These are phyloP conservation scores for Lachancea nothofagi DNA, from an alignment of 805 yeast genomes.

Conservation along the genomic window DNA sequence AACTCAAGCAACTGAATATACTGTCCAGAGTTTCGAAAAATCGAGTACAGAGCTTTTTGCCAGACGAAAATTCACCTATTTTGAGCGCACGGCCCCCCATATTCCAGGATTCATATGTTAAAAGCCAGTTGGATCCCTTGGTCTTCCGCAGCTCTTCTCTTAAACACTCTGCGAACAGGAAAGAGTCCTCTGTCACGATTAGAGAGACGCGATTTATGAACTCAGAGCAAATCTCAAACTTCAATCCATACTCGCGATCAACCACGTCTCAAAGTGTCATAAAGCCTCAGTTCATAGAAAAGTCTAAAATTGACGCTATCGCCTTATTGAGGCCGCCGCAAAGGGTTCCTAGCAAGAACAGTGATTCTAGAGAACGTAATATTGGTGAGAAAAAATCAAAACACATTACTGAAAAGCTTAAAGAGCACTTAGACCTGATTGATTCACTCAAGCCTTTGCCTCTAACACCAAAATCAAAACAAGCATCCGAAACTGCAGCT, in stretches of 20 bases:
- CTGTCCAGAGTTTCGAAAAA: slow-evolving; percentile 20
- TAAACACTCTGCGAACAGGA: not conserved
- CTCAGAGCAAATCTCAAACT: not conserved
- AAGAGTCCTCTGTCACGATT: not conserved
- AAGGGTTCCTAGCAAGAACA: not conserved
- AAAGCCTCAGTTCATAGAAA: slow-evolving; percentile 6
- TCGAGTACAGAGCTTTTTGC: slow-evolving; percentile 4
- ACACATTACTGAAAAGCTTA: slow-evolving; percentile 3
- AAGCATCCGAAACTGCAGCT: not conserved
- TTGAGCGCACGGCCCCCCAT: slow-evolving; percentile 10
- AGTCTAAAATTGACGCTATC: not conserved
- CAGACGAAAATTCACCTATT: slow-evolving; percentile 25
- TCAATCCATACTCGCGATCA: slow-evolving; percentile 3
- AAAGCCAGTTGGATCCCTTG: slow-evolving; percentile 6
- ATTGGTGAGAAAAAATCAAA: not conserved
- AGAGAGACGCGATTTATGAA: not conserved
- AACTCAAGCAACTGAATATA: slow-evolving; percentile 25
- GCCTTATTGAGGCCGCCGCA: not conserved
- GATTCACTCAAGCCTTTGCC: slow-evolving; percentile 22
- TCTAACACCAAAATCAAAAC: slow-evolving; percentile 15
- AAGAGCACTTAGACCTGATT: slow-evolving; percentile 15
- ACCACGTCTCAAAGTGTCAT: not conserved
- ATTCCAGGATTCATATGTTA: not conserved
- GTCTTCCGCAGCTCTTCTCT: slow-evolving; percentile 6
- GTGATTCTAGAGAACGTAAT: not conserved